Percentiles rank a stretch among this genome's conserved stretches.
Conservation (phyloP, 2,329 filamentous ascomycete genomes). For the Fonsecaea nubica region DNA sequence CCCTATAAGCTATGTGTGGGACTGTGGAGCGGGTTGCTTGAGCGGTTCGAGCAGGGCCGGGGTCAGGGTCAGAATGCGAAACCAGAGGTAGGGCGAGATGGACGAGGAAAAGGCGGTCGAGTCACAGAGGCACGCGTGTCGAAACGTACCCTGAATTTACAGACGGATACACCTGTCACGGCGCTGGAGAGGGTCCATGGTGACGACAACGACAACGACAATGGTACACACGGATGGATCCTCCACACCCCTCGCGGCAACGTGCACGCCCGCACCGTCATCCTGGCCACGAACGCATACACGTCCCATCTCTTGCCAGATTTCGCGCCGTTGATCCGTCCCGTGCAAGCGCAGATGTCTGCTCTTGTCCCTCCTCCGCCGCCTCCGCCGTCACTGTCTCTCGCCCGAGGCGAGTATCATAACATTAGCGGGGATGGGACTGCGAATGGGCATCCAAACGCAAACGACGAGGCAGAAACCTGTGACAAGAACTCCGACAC, state of each 20-base stretch:
- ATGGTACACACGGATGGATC: constrained; percentile 57
- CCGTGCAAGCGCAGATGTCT: constrained; percentile 66
- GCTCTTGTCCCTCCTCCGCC: constrained; percentile 53
- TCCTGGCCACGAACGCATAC: constrained; percentile 85
- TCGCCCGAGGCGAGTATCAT: too few relatives aligned
- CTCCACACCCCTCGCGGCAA: constrained; percentile 71
- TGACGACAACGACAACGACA: constrained; percentile 21
- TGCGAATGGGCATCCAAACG: background rate
- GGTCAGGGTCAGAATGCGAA: background rate
- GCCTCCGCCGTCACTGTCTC: constrained; percentile 16
- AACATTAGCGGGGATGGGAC: background rate
- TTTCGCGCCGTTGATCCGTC: constrained; percentile 75
- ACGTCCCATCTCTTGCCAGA: constrained; percentile 75
- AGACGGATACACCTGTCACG: constrained; percentile 44
- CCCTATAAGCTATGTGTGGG: constrained; percentile 33
- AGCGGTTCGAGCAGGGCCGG: constrained; percentile 8
- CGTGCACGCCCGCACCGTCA: constrained; percentile 66
- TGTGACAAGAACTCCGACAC: too few relatives aligned
- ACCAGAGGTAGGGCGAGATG: background rate
- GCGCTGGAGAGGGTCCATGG: constrained; percentile 25
- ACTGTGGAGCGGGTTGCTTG: constrained; percentile 25
- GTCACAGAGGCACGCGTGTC: background rate
- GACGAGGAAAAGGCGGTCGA: background rate
- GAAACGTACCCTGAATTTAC: constrained; percentile 41
- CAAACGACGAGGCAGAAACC: too few relatives aligned